Conservation (phyloP, 768 basidiomycete genomes). For the Tulasnella sp. region DNA sequence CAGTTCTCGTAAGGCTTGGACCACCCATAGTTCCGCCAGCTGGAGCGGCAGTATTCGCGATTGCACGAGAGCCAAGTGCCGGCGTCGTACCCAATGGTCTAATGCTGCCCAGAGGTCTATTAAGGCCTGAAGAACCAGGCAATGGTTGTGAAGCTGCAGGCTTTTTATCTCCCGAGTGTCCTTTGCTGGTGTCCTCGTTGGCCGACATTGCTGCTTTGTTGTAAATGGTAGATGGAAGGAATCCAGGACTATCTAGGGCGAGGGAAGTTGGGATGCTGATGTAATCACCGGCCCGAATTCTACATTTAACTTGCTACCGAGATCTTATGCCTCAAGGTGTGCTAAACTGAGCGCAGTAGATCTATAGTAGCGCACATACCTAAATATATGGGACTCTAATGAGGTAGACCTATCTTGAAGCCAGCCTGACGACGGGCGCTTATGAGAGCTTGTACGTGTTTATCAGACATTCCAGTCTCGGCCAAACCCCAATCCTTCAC, state of each 20-base stretch:
- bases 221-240: neutral
- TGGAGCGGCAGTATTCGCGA: constrained; percentile 16
- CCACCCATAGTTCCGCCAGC: neutral
- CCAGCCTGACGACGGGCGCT: neutral
- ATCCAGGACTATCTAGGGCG: neutral
- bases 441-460: neutral
- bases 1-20: constrained; percentile 9
- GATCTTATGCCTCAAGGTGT: neutral
- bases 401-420: neutral
- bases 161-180: neutral
- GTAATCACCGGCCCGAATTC: neutral
- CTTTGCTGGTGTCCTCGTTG: neutral
- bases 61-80: constrained; percentile 16
- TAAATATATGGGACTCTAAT: neutral
- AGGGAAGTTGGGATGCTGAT: constrained; percentile 1
- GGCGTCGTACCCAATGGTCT: neutral
- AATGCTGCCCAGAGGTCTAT: neutral
- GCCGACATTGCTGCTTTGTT: neutral
- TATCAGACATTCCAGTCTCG: constrained; percentile 6
- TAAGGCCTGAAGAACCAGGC: neutral
- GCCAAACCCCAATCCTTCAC: neutral
- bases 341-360: neutral
- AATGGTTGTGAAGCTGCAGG: neutral
- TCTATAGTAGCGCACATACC: too few species aligned
- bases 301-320: neutral